Evolutionary conservation across 139 green algal species (phyloP).

Genomic region (Chlamydomonas sp.): DNA sequence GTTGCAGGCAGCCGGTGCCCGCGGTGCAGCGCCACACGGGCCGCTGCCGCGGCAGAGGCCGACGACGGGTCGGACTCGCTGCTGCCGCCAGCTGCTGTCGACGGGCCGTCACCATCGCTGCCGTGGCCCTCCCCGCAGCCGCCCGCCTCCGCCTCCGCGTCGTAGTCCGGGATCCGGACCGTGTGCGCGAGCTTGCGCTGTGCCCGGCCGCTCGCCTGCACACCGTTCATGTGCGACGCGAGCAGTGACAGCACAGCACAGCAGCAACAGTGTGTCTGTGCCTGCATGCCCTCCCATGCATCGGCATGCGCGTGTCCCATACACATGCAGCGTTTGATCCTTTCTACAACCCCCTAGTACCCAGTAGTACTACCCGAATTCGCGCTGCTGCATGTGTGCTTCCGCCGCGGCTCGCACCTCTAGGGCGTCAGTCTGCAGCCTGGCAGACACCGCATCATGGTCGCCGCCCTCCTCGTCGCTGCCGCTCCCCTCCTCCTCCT

Average conservation of each 20-base stretch:
- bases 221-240: neutral
- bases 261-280: no score
- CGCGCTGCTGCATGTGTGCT: no score
- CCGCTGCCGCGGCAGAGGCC: neutral
- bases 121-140: neutral
- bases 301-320: no score
- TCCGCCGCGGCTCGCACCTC: neutral
- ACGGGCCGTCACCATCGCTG: no score
- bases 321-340: no score
- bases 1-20: constrained; percentile 55
- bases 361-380: no score
- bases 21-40: neutral
- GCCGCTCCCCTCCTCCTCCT: neutral
- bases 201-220: constrained; percentile 7
- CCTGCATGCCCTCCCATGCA: no score
- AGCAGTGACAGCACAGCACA: no score
- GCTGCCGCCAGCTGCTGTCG: neutral
- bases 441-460: neutral
- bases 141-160: neutral
- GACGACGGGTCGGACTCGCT: no score
- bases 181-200: constrained; percentile 14
- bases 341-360: no score
- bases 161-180: neutral
- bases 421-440: neutral
- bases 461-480: neutral